Conservation (phyloP, 2,329 filamentous ascomycete species). For the Colletotrichum theobromicola region DNA sequence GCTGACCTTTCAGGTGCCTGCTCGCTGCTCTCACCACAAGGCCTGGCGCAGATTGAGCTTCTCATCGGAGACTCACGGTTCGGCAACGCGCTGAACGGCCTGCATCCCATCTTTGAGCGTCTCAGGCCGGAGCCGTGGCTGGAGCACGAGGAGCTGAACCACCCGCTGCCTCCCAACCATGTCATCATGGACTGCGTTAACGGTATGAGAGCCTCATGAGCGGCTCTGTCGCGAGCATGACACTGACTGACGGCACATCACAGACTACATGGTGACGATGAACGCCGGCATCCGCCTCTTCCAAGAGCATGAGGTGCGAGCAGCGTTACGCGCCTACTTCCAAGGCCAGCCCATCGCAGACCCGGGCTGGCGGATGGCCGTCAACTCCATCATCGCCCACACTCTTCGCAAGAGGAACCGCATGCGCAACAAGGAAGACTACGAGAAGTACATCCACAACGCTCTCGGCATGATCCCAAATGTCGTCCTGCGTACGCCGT, state of each 20-base stretch:
- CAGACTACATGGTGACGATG: slow-evolving; percentile 3
- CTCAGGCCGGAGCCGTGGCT: neutral
- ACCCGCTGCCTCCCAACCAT: slow-evolving; percentile 14
- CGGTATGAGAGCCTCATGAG: neutral
- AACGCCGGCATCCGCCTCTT: neutral
- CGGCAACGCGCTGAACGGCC: neutral
- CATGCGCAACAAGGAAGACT: slow-evolving; percentile 12
- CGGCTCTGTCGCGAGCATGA: neutral
- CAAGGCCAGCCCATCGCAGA: slow-evolving; percentile 7
- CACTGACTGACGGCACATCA: neutral
- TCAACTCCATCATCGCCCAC: slow-evolving; percentile 4
- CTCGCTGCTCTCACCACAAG: slow-evolving; percentile 9
- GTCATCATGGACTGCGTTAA: slow-evolving; percentile 17
- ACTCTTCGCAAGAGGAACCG: neutral
- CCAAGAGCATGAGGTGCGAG: slow-evolving; percentile 14
- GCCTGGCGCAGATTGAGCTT: slow-evolving; percentile 4
- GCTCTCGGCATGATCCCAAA: slow-evolving; percentile 12
- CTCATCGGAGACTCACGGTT: slow-evolving; percentile 15
- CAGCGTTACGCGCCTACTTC: neutral
- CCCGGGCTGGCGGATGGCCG: slow-evolving; percentile 13
- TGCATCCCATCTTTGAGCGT: neutral
- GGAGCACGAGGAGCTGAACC: neutral
- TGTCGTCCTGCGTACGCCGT: neutral
- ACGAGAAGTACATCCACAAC: slow-evolving; percentile 14
- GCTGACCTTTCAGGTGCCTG: neutral